Conservation (phyloP, 2,329 filamentous ascomycete genomes). For the Cephalotrichum gorgonifer region DNA sequence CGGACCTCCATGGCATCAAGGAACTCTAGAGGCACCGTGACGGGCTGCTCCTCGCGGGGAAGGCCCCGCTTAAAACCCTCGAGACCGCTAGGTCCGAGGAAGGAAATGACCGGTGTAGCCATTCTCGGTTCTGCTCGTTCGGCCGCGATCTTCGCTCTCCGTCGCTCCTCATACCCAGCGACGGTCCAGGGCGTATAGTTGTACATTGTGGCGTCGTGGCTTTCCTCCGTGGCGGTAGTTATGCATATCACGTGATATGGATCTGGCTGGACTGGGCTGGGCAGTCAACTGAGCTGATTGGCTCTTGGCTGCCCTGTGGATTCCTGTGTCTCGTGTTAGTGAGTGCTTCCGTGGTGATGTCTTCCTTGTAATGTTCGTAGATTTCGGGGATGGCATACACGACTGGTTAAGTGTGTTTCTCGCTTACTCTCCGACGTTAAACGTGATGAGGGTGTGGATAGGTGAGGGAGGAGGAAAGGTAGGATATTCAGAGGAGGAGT, state of each 20-base stretch:
- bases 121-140: constrained; percentile 16
- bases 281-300: not conserved
- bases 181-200: not conserved
- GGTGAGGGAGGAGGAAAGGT: not conserved
- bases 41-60: constrained; percentile 31
- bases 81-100: constrained; percentile 37
- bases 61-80: constrained; percentile 32
- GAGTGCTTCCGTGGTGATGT: not conserved
- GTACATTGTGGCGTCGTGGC: not conserved
- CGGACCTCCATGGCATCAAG: constrained; percentile 54
- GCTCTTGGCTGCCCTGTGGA: not conserved
- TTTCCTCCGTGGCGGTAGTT: not conserved
- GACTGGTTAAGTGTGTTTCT: not conserved
- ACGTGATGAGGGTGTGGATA: not conserved
- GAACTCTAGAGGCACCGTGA: constrained; percentile 43
- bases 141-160: not conserved
- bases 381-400: not conserved
- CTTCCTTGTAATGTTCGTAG: not conserved
- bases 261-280: not conserved
- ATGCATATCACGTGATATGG: not conserved
- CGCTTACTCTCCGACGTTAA: not conserved
- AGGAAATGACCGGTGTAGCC: constrained; percentile 38
- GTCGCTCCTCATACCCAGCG: not conserved
- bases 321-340: not conserved
- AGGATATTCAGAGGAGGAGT: not conserved